phyloP scores from a whole-genome alignment of 495 filamentous ascomycete species.

The Hypoxylon intermedium region DNA sequence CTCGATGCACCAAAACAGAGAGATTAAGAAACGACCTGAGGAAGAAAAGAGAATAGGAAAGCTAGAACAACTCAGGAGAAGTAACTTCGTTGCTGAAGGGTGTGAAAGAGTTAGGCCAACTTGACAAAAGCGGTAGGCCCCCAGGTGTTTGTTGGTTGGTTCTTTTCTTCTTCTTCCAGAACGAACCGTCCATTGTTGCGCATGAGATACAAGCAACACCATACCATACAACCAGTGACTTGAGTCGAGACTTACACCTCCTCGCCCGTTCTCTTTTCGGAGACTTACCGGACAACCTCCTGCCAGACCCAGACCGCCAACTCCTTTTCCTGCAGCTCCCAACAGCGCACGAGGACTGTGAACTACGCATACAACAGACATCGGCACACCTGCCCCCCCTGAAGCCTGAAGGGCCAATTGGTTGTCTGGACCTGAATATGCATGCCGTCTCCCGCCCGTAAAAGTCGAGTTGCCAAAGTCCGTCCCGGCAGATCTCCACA shows the following conservation, averaged over 20 bases:
- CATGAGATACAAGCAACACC: slow-evolving; percentile 35
- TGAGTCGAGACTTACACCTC: slow-evolving; percentile 30
- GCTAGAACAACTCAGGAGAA: slow-evolving; percentile 22
- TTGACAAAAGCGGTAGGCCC: slow-evolving; percentile 33
- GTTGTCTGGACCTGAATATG: slow-evolving; percentile 40
- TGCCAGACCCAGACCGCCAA: slow-evolving; percentile 22
- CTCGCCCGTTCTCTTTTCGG: slow-evolving; percentile 22
- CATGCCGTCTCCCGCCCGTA: slow-evolving; percentile 45
- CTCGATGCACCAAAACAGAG: slow-evolving; percentile 32
- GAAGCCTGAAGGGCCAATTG: slow-evolving; percentile 38
- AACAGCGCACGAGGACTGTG: slow-evolving; percentile 38
- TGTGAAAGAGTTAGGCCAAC: slow-evolving; percentile 26
- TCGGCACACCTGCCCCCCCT: slow-evolving; percentile 30
- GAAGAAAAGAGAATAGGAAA: slow-evolving; percentile 18
- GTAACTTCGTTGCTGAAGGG: slow-evolving; percentile 11
- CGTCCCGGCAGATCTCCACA: slow-evolving; percentile 40
- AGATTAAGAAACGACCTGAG: slow-evolving; percentile 23
- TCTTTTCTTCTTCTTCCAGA: slow-evolving; percentile 24
- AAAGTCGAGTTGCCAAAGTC: slow-evolving; percentile 39
- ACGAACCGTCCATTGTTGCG: slow-evolving; percentile 27
- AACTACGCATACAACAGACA: slow-evolving; percentile 22
- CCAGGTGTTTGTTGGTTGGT: slow-evolving; percentile 26
- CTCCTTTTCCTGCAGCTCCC: slow-evolving; percentile 28
- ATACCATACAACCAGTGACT: slow-evolving; percentile 21
- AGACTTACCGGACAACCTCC: slow-evolving; percentile 31